phyloP scores from a whole-genome alignment of 371 early-diverging fungal genomes.

The Circinella minor region DNA sequence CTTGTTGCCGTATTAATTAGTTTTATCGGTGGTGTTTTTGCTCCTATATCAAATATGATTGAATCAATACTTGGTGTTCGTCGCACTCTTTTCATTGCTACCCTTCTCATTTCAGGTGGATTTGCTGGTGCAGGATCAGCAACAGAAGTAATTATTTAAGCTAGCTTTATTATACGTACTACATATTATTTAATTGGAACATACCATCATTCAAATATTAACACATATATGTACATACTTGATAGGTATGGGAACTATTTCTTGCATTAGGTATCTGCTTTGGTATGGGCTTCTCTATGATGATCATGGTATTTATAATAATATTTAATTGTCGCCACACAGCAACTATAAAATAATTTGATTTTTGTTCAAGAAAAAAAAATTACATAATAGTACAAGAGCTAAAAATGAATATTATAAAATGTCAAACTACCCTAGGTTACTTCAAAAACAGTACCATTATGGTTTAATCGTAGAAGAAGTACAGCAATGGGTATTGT shows the following conservation, averaged over 20 bases:
- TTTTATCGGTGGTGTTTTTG: slow-evolving; percentile 15
- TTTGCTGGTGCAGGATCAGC: slow-evolving; percentile 27
- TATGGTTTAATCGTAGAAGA: slow-evolving; percentile 76
- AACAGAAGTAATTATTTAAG: slow-evolving; percentile 15
- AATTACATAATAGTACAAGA: too few relatives aligned
- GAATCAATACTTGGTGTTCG: slow-evolving; percentile 14
- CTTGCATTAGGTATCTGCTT: slow-evolving; percentile 67
- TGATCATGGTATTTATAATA: slow-evolving; percentile 6
- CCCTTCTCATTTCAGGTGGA: slow-evolving; percentile 18
- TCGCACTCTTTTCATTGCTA: slow-evolving; percentile 7
- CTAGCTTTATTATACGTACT: background rate
- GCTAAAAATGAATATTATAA: too few relatives aligned
- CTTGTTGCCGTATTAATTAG: slow-evolving; percentile 20
- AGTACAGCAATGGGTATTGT: slow-evolving; percentile 80
- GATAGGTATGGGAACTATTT: slow-evolving; percentile 57
- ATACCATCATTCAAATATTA: background rate
- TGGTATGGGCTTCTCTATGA: slow-evolving; percentile 58
- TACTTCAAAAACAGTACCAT: slow-evolving; percentile 52
- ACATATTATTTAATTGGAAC: too few relatives aligned
- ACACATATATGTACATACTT: background rate
- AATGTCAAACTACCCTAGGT: slow-evolving; percentile 3
- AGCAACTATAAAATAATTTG: slow-evolving; percentile 8
- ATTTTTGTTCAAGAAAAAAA: background rate
- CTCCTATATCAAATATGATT: slow-evolving; percentile 16
- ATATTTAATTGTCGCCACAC: too few relatives aligned